These are phyloP conservation scores for Pichia exigua DNA, from an alignment of 805 yeast species.

Conservation along the genomic window DNA sequence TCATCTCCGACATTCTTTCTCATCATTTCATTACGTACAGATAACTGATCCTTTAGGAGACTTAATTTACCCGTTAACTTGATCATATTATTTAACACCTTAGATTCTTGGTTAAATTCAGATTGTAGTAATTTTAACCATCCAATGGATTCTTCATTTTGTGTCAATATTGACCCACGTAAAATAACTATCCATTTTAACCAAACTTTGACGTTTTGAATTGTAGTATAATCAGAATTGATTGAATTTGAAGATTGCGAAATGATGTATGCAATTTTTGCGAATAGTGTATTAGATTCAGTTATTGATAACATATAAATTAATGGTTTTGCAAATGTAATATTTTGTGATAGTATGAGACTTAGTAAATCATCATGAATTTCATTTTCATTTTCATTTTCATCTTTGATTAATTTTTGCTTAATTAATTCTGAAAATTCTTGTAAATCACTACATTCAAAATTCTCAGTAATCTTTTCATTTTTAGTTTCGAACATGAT, in stretches of 20 bases:
- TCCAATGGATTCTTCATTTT: constrained; percentile 43
- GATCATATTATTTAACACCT: constrained; percentile 56
- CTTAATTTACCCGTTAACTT: constrained; percentile 83
- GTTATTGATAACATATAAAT: constrained; percentile 45
- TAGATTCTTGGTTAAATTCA: constrained; percentile 47
- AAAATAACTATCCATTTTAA: constrained; percentile 69
- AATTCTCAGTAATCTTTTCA: constrained; percentile 5
- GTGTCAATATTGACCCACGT: constrained; percentile 58
- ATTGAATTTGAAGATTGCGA: constrained; percentile 28
- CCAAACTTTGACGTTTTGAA: constrained; percentile 42
- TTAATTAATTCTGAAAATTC: constrained; percentile 19
- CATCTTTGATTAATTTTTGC: constrained; percentile 19
- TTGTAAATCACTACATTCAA: constrained; percentile 19
- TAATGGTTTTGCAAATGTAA: constrained; percentile 43
- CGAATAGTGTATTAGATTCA: constrained; percentile 38
- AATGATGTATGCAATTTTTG: constrained; percentile 37
- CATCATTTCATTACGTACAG: constrained; percentile 50
- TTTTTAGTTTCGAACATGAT: constrained; percentile 1
- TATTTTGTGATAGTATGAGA: constrained; percentile 24
- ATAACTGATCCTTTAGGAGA: constrained; percentile 67
- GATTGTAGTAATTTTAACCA: constrained; percentile 51
- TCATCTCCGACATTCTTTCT: constrained; percentile 21
- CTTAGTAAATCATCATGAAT: constrained; percentile 20
- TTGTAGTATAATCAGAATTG: not conserved
- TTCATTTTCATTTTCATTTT: constrained; percentile 19